A percentile compares a stretch with the other conserved stretches of the same genome.
These are phyloP conservation scores for Blastocystis sp. DNA, from an alignment of 352 stramenopile species.

Conservation along the genomic window DNA sequence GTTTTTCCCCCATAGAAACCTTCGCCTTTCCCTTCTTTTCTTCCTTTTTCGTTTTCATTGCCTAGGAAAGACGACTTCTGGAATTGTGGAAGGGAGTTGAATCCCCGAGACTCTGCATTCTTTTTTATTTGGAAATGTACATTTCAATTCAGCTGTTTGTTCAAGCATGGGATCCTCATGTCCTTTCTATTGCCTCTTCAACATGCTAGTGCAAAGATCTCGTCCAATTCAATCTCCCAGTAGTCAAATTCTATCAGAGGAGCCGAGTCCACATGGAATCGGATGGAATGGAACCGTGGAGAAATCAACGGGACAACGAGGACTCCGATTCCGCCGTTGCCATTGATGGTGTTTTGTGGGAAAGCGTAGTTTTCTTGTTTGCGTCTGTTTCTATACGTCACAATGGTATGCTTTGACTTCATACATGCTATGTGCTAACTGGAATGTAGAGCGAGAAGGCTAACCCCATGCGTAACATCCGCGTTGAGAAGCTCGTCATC, in stretches of 20 bases:
- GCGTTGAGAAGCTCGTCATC: no score
- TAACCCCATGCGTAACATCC: slow-evolving; percentile 75
- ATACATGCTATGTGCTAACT: neutral
- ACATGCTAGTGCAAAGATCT: neutral
- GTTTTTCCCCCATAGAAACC: neutral
- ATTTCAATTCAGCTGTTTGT: neutral
- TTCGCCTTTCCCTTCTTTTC: no score
- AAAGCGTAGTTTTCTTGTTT: neutral
- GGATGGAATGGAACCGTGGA: neutral
- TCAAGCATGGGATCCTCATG: neutral
- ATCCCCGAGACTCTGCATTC: no score
- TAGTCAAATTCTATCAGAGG: neutral
- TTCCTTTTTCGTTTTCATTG: no score
- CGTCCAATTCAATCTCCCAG: neutral
- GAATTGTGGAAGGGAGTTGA: no score
- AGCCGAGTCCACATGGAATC: neutral
- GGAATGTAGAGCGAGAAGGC: slow-evolving; percentile 72
- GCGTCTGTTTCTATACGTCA: neutral
- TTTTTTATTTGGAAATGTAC: no score
- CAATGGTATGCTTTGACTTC: slow-evolving; percentile 5
- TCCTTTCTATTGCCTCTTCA: slow-evolving; percentile 13
- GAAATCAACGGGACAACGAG: neutral
- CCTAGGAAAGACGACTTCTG: no score
- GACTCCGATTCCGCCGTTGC: slow-evolving; percentile 8
- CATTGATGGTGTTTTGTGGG: neutral